Base-by-base conservation (phyloP, 352 stramenopile genomes). In the Phytopythium chamaehyphon region DNA sequence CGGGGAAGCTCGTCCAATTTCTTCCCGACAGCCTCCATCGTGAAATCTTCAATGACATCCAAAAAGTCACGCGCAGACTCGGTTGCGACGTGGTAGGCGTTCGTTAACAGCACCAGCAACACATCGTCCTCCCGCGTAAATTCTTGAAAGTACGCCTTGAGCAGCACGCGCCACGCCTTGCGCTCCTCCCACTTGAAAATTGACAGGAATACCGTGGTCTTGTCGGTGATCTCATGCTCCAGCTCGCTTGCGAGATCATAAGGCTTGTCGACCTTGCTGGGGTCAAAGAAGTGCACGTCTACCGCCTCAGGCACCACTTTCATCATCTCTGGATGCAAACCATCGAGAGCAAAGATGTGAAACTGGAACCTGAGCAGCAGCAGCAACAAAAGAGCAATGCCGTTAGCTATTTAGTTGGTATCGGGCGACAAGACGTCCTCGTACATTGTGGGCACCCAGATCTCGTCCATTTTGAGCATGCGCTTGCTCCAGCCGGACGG, bases 101-200 rank as follows among this genome's bases (percentile, higher is more conserved):
- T 96, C 16, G 91, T 96, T 11, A 98, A 66, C 40, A 98, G 58
- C 28, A 93, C 71, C 1, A 97, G 62, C 42, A 81, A 59, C 6
- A 96, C 86, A 51, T 87, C 59, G 51, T 91, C 81, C 6, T 59
- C 40, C 15, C 21, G 51, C 0, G 51, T 19, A 47, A 97, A 97
- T 2, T 73, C 70, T 21, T 80, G 52, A 21, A 95, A 92, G 47
- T 96, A 97, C 15, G 80, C 86, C 18, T 62, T 73, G 1, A 98
- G 54, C 39, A 98, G 62, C 40, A 97, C 65, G 39, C 87, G 82
- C 81, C 86, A 97, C 16, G 76, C 92, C 50, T 98, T 98, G 43
- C 92, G 72, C 39, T 90, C 70, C 55, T 98, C 93, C 83, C 88
- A 98, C 64, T 98, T 98, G 69, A 97, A 97, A 47, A 98, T 76